phyloP scores from a whole-genome alignment of 2,329 filamentous ascomycete species.

The Fusarium nurragi region DNA sequence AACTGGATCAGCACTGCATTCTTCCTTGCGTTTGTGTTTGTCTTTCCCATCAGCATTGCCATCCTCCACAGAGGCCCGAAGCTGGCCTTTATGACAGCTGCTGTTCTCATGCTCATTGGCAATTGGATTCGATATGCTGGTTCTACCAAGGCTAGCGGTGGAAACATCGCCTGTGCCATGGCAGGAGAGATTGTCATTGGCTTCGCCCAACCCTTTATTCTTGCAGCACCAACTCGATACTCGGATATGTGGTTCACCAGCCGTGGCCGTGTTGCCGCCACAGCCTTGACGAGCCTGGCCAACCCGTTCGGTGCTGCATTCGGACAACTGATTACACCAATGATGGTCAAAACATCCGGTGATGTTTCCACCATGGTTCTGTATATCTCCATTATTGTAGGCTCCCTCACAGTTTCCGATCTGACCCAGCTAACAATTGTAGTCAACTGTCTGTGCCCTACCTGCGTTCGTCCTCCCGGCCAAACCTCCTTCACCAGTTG shows the following conservation, averaged over 20 bases:
- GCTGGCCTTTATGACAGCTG: constrained; percentile 76
- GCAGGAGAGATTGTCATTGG: constrained; percentile 92
- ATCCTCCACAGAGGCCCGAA: constrained; percentile 84
- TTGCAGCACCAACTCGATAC: constrained; percentile 88
- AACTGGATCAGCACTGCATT: constrained; percentile 95
- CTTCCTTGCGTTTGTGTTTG: constrained; percentile 81
- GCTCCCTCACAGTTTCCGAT: constrained; percentile 40
- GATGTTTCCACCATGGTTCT: constrained; percentile 85
- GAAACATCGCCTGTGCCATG: constrained; percentile 81
- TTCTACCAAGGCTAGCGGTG: constrained; percentile 61
- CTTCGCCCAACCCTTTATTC: constrained; percentile 89
- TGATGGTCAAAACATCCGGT: constrained; percentile 70
- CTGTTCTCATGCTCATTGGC: constrained; percentile 77
- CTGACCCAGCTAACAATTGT: constrained; percentile 17
- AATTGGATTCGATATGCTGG: constrained; percentile 94
- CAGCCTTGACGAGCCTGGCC: constrained; percentile 83
- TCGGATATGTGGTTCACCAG: constrained; percentile 95
- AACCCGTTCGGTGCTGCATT: constrained; percentile 92
- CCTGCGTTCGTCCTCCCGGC: constrained; percentile 85
- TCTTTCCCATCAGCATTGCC: constrained; percentile 78
- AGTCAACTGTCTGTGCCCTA: constrained; percentile 63
- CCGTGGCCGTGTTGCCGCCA: constrained; percentile 83
- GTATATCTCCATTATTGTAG: constrained; percentile 82
- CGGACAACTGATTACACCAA: constrained; percentile 85
- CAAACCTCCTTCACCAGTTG: constrained; percentile 79